Conservation (phyloP, 169 alveolate species). For the Miamiensis avidus region DNA sequence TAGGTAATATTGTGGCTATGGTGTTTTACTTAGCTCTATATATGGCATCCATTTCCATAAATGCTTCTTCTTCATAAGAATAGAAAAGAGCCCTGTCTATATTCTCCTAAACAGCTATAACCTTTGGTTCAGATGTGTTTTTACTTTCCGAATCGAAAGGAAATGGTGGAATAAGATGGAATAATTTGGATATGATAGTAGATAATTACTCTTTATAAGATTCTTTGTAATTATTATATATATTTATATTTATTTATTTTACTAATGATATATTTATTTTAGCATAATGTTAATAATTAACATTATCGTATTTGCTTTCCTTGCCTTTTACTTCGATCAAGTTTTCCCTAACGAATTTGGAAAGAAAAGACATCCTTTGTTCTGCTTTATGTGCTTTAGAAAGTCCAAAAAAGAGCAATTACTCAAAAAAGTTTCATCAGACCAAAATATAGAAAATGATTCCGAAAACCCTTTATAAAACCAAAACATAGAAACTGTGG, state of each 20-base stretch:
- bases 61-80: not conserved
- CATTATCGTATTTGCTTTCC: not conserved
- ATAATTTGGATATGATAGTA: not conserved
- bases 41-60: not conserved
- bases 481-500: slow-evolving; percentile 30
- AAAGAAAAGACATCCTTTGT: slow-evolving; percentile 34
- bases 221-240: not conserved
- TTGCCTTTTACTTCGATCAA: slow-evolving; percentile 30
- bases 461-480: too few species aligned
- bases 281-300: slow-evolving; percentile 16
- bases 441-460: slow-evolving; percentile 38
- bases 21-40: slow-evolving; percentile 5
- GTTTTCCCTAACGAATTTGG: slow-evolving; percentile 46
- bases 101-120: not conserved
- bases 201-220: too few species aligned
- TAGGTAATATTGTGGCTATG: slow-evolving; percentile 11
- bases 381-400: not conserved
- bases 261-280: too few species aligned
- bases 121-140: not conserved
- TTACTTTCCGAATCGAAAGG: not conserved
- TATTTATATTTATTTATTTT: too few species aligned
- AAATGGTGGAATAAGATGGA: not conserved
- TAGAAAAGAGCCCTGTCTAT: not conserved
- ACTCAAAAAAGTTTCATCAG: slow-evolving; percentile 10
- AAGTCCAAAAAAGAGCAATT: slow-evolving; percentile 14